phyloP scores from a whole-genome alignment of 768 basidiomycete species.

The Cystofilobasidium capitatum region DNA sequence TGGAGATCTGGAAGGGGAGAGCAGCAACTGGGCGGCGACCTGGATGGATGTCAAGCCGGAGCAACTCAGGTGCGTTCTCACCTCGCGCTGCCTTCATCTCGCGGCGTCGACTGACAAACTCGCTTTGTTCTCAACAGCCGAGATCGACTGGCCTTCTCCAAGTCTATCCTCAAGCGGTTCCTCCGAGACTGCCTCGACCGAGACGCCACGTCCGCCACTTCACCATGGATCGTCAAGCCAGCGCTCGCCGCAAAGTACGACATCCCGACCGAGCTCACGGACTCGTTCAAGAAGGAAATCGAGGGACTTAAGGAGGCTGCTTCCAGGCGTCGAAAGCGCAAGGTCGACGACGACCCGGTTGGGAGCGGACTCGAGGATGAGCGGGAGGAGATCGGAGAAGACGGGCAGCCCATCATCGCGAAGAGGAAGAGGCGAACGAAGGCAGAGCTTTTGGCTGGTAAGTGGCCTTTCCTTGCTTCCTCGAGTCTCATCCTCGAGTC shows the following conservation, averaged over 20 bases:
- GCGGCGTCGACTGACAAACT: constrained; percentile 1
- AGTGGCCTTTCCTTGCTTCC: neutral
- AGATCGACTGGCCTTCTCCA: constrained; percentile 89
- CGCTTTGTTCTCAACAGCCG: constrained; percentile 49
- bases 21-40: no score
- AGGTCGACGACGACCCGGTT: constrained; percentile 48
- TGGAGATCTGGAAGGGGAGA: constrained; percentile 12
- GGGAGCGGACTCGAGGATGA: neutral
- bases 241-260: constrained; percentile 74
- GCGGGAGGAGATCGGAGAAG: constrained; percentile 17
- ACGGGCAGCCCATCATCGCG: constrained; percentile 28
- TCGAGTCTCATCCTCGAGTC: no score
- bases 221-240: constrained; percentile 91
- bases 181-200: constrained; percentile 92
- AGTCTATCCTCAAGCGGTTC: constrained; percentile 91
- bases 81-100: constrained; percentile 10
- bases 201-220: constrained; percentile 70
- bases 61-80: constrained; percentile 60
- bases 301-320: constrained; percentile 58
- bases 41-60: constrained; percentile 72
- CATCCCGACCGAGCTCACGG: constrained; percentile 75
- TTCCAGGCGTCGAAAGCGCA: constrained; percentile 83
- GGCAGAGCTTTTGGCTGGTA: neutral
- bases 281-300: constrained; percentile 67
- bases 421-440: constrained; percentile 8